phyloP scores from a whole-genome alignment of 2,329 filamentous ascomycete genomes.

The Dactylellina parvicollis region DNA sequence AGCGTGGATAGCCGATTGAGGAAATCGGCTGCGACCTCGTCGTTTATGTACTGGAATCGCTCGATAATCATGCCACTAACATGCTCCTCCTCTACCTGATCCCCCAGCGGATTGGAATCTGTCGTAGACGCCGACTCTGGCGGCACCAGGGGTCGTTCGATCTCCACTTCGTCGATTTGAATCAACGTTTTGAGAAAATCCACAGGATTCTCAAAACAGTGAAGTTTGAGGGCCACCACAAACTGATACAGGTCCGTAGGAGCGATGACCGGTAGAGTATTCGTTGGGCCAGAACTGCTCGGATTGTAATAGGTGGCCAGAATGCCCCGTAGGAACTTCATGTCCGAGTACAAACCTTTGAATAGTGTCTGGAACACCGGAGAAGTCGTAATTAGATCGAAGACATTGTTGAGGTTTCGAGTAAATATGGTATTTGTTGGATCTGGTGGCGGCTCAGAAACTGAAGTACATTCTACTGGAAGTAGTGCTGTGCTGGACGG shows the following conservation, averaged over 20 bases:
- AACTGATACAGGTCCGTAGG: slow-evolving; percentile 11
- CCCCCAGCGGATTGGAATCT: slow-evolving; percentile 8
- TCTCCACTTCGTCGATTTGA: slow-evolving; percentile 22
- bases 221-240: slow-evolving; percentile 18
- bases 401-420: slow-evolving; percentile 18
- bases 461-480: not conserved
- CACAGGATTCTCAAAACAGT: slow-evolving; percentile 1
- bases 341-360: not conserved
- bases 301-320: slow-evolving; percentile 1
- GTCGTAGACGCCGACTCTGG: slow-evolving; percentile 8
- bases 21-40: slow-evolving; percentile 22
- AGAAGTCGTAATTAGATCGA: not conserved
- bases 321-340: slow-evolving; percentile 5
- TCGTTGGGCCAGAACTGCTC: not conserved
- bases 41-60: slow-evolving; percentile 26
- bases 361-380: slow-evolving; percentile 7
- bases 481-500: not conserved
- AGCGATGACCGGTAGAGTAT: slow-evolving; percentile 10
- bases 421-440: slow-evolving; percentile 9
- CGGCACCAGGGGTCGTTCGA: not conserved
- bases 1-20: slow-evolving; percentile 10
- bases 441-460: not conserved
- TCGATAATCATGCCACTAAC: not conserved
- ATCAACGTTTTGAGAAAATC: slow-evolving; percentile 9
- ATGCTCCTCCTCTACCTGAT: not conserved